Evolutionary conservation across 257 asterid genomes (phyloP), one percentile per base, ranked within the genome.

Genomic region (Solanum medicagineum): DNA sequence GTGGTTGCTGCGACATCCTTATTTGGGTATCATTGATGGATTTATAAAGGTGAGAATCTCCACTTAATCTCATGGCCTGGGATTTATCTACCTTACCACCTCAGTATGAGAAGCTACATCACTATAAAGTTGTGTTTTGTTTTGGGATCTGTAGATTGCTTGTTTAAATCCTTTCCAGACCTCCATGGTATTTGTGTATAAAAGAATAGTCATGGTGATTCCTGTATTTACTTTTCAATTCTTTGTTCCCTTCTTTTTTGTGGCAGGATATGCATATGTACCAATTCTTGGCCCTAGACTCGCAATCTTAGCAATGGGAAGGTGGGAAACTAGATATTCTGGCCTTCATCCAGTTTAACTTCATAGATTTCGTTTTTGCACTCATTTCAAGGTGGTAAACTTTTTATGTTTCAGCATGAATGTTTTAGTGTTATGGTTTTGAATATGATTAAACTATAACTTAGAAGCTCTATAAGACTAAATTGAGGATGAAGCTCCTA

Each of bases 11-110:
- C 79, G 19, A 73, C 84, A 60, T 49, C 36, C 54, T 17, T 57
- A 8, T 26, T 44, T 84, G 86, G 69, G 70, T 54, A 57, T 73
- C 40, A 9, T 69, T 7, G 13, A 65, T 83, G 84, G 88, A 89
- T 79, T 69, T 87, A 84, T 83, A 81, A 86, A 90, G 92, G 92
- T 88, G 88, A 88, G 87, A 82, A 79, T 51, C 80, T 15, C 63
- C 54, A 29, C 54, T 68, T 42, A 10, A 8, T 56, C 75, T 83
- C 16, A 49, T 80, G 15, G 82, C 57, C 73, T 55, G 63, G 60
- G 40, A 59, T 59, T 65, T 53, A 42, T 53, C 59, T 29, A 15
- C 11, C n/a, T 59, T 81, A 24, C 85, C 75, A 62, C 81, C 85
- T 83, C 26, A 32, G 69, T n/a, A 69, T 17, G 63, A 75, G 54